A percentile compares a stretch with the other conserved stretches of the same genome.
Evolutionary conservation across 129 eudicot species (phyloP).

Genomic region (Flaveria sonorensis): DNA sequence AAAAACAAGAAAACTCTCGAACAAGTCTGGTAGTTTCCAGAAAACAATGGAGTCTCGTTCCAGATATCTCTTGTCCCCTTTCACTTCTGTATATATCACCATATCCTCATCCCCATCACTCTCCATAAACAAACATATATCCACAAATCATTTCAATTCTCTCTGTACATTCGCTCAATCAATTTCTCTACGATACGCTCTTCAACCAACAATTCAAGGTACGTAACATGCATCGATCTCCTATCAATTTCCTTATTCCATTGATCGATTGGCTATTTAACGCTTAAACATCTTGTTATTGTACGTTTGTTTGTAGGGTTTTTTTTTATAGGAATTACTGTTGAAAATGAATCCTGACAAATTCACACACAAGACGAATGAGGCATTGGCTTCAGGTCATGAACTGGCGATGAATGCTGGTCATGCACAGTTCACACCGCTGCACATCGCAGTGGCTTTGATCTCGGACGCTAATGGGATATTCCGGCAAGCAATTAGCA

Average conservation of each 20-base stretch:
- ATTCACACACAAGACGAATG: constrained; percentile 94
- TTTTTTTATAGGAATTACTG: neutral
- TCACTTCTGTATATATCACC: constrained; percentile 10
- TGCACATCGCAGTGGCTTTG: constrained; percentile 59
- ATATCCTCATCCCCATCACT: neutral
- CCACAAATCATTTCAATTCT: neutral
- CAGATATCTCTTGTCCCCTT: constrained; percentile 21
- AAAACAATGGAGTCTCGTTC: constrained; percentile 13
- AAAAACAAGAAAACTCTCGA: neutral
- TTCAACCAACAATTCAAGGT: constrained; percentile 4
- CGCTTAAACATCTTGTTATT: neutral
- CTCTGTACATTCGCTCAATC: neutral
- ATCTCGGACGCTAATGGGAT: constrained; percentile 65
- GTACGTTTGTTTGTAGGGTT: constrained; percentile 14
- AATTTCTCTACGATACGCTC: neutral
- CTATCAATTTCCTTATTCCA: neutral
- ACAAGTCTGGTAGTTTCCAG: constrained; percentile 28
- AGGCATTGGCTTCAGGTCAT: constrained; percentile 66
- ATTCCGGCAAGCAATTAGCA: constrained; percentile 72
- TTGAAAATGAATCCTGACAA: constrained; percentile 82
- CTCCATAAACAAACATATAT: neutral
- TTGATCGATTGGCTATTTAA: neutral
- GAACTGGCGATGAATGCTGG: constrained; percentile 77
- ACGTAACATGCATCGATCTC: neutral
- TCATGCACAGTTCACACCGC: constrained; percentile 85